A percentile compares a stretch with the other conserved stretches of the same genome.
Conservation (phyloP, 2,329 filamentous ascomycete species). For the Immersiporthe knoxdaviesiana region DNA sequence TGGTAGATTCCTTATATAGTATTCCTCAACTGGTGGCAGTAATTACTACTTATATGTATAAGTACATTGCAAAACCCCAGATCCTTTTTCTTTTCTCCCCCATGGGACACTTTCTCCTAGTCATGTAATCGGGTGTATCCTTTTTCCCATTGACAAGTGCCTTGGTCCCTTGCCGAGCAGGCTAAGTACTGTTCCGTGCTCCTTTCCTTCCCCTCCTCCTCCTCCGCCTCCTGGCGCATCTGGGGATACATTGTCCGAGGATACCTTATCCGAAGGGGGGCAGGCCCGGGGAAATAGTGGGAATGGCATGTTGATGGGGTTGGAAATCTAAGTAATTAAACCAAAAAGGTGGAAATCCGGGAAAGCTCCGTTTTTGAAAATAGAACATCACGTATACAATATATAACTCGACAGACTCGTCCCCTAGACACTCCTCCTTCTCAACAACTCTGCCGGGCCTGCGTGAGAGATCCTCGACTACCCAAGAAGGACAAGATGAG, state of each 20-base stretch:
- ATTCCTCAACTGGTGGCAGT: no score
- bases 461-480: background rate
- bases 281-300: background rate
- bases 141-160: background rate
- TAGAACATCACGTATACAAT: no score
- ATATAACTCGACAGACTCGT: background rate
- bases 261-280: background rate
- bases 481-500: background rate
- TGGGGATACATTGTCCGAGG: background rate
- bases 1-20: no score
- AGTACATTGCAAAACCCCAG: no score
- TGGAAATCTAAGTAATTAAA: no score
- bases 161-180: constrained; percentile 1
- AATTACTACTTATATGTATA: no score
- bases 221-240: background rate
- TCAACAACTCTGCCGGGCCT: background rate
- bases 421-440: background rate
- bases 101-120: no score
- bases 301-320: background rate
- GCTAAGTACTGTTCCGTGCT: background rate
- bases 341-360: background rate
- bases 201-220: no score
- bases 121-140: background rate
- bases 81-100: no score
- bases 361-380: no score